Conservation (phyloP, 441 rosid genomes). For the Gossypium schwendimanii region DNA sequence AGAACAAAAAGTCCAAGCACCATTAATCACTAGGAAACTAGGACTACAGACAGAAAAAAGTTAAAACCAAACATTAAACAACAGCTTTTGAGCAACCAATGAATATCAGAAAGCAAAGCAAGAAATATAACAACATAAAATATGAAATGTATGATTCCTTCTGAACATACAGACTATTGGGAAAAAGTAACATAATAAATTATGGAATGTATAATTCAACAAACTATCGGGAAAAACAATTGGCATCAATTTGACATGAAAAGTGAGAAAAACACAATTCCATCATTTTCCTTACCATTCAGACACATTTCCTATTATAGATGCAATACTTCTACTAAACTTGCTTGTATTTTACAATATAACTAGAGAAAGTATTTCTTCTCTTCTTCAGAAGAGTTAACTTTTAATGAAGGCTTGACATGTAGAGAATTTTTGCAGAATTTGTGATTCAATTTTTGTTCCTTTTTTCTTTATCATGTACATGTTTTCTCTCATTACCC, state of each 20-base stretch:
- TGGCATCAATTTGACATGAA: slow-evolving; percentile 3
- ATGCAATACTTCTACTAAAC: not conserved
- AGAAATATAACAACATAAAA: not conserved
- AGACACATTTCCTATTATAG: not conserved
- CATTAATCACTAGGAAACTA: not conserved
- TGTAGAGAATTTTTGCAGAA: not conserved
- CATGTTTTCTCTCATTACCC: not conserved
- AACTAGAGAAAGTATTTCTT: not conserved
- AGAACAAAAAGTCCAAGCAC: slow-evolving; percentile 21
- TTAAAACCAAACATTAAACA: not conserved
- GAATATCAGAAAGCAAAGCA: not conserved
- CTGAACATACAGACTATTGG: not conserved
- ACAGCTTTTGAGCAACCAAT: not conserved
- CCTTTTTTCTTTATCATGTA: not conserved
- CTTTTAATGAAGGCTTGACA: not conserved
- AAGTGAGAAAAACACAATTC: not conserved
- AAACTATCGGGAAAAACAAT: not conserved
- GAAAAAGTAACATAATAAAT: not conserved
- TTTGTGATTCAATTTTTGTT: not conserved
- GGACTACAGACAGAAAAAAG: not conserved
- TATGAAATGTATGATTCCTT: not conserved
- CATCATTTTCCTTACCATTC: not conserved
- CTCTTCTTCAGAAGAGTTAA: not conserved
- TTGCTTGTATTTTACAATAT: not conserved
- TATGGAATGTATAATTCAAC: not conserved